Conservation (phyloP, 2,329 filamentous ascomycete species). For the Alternaria alternata region DNA sequence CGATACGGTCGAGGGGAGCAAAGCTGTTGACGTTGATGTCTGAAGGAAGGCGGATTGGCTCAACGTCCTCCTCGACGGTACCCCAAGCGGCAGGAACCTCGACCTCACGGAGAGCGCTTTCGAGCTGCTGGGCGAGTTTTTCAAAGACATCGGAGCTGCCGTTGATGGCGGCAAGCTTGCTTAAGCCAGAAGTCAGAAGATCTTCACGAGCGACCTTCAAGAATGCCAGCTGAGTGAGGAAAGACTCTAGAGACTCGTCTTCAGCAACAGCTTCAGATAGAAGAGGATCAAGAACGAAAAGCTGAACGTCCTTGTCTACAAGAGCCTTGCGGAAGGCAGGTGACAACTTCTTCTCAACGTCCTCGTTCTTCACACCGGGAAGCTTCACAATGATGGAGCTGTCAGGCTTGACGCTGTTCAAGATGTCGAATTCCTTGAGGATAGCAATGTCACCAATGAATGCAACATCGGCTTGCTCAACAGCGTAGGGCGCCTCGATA, state of each 20-base stretch:
- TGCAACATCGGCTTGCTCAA: conserved; percentile 79
- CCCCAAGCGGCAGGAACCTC: conserved; percentile 84
- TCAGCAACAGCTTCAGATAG: conserved; percentile 73
- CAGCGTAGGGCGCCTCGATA: conserved; percentile 82
- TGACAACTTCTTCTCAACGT: conserved; percentile 86
- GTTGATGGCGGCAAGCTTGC: conserved; percentile 71
- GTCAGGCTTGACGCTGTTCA: conserved; percentile 73
- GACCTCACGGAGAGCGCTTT: conserved; percentile 73
- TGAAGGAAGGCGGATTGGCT: conserved; percentile 63
- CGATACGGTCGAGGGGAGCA: conserved; percentile 76
- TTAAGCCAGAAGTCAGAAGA: conserved; percentile 66
- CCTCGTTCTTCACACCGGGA: conserved; percentile 82
- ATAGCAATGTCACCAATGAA: conserved; percentile 83
- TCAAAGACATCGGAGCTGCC: conserved; percentile 69
- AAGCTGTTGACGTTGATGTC: conserved; percentile 84
- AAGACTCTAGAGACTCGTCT: conserved; percentile 67
- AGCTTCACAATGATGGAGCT: conserved; percentile 80
- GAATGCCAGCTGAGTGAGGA: conserved; percentile 83
- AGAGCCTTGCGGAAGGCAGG: conserved; percentile 74
- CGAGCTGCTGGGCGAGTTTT: conserved; percentile 67
- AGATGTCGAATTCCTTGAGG: conserved; percentile 77
- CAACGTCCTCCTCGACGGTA: conserved; percentile 68
- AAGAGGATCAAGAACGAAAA: conserved; percentile 79
- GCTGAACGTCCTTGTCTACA: conserved; percentile 71
- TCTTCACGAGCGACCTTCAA: conserved; percentile 77